phyloP scores from a whole-genome alignment of 163 green algal genomes.

The Coccomyxa subellipsoidea region DNA sequence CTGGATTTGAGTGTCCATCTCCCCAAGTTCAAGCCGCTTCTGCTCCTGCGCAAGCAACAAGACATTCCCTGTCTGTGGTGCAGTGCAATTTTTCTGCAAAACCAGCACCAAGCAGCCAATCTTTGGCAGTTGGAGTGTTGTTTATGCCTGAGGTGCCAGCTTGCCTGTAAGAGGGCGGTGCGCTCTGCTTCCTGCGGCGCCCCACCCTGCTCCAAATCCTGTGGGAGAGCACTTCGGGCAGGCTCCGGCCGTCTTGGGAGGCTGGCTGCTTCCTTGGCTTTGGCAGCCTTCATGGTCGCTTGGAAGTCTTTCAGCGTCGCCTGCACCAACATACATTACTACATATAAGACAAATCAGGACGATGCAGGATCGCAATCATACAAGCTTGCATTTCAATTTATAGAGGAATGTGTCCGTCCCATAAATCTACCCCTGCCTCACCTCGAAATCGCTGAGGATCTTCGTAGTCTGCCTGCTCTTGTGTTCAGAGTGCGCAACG shows the following conservation, averaged over 20 bases:
- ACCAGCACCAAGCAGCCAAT: too few relatives aligned
- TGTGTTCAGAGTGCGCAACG: constrained; percentile 16
- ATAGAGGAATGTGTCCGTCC: not conserved
- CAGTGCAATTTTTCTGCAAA: not conserved
- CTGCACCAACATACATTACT: constrained; percentile 15
- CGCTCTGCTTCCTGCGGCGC: constrained; percentile 1
- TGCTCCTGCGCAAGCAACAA: constrained; percentile 20
- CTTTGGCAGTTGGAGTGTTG: too few relatives aligned
- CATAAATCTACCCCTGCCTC: not conserved
- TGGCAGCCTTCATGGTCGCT: constrained; percentile 51
- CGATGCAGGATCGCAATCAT: too few relatives aligned
- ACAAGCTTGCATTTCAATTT: too few relatives aligned
- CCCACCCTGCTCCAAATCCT: not conserved
- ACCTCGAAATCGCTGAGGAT: constrained; percentile 53
- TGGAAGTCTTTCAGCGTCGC: constrained; percentile 60
- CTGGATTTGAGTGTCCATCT: constrained; percentile 67
- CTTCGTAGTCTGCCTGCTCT: constrained; percentile 35
- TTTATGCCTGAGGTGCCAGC: too few relatives aligned
- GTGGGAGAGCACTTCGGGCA: not conserved
- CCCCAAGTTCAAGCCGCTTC: constrained; percentile 42
- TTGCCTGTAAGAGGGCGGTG: constrained; percentile 43
- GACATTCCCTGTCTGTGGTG: not conserved
- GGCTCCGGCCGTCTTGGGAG: constrained; percentile 40
- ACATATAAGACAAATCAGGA: too few relatives aligned
- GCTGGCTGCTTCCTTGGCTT: constrained; percentile 57